Base-by-base conservation (phyloP, 805 yeast species). In the Yarrowia sp. region DNA sequence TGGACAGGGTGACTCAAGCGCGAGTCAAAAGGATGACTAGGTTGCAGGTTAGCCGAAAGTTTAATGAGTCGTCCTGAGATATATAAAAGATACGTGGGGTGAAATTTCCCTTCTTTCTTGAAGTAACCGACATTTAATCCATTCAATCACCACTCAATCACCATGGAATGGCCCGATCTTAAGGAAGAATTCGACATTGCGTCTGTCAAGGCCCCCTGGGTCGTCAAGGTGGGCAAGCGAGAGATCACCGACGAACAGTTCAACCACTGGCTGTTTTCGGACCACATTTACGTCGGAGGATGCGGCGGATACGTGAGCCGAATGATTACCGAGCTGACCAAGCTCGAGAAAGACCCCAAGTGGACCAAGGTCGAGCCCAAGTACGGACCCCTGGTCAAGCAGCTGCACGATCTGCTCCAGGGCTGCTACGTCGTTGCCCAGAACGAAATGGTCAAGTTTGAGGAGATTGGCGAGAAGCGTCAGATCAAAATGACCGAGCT, bases 391-490 rank as follows among this genome's bases (percentile, higher is more conserved):
- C n/a, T 63, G n/a, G 67, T 63, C 19, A 40, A 63, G 2, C 15
- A 48, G 16, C 67, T 63, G 22, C 46, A 22, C 35, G 3, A 43
- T 10, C 19, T 63, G 14, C 55, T 63, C 8, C 15, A 19, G 10
- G 56, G 56, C 12, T 22, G 40, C 12, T 63, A 63, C n/a, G 48
- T 48, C 10, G 67, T 63, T 1, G 55, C 40, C 14, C 55, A 48
- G 48, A 63, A 63, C 45, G 67, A 63, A 38, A 48, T 63, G 67
- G 38, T 32, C 56, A 63, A 63, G 48, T 63, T 63, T 48, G 67
- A 63, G 40, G 46, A 63, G 67, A 49, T 63, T 48, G 55, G 56
- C 8, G 56, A 19, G 5, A 16, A 48, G 35, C 56, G 67, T 16
- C 16, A 49, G 32, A 63, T 63, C 67, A 41, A 48, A 26, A 48